Evolutionary conservation across 2,329 filamentous ascomycete species (phyloP).

Genomic region (Diaporthe citrichinensis): DNA sequence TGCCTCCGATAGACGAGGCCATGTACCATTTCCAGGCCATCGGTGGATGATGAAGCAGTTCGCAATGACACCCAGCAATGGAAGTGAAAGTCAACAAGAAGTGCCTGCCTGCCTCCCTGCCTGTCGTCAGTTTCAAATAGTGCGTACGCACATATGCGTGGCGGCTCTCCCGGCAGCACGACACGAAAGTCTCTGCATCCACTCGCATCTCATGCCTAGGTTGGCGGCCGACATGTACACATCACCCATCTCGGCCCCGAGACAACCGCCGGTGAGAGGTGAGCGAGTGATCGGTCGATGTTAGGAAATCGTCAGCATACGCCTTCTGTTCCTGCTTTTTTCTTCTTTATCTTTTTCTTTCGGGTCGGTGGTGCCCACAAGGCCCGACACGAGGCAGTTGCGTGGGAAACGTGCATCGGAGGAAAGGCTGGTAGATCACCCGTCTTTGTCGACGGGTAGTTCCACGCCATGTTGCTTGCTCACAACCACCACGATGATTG

Average conservation of each 20-base stretch:
- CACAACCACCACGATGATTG: not conserved
- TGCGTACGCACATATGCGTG: not conserved
- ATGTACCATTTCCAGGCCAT: not conserved
- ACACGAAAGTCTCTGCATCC: not conserved
- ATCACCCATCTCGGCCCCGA: not conserved
- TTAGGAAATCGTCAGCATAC: not conserved
- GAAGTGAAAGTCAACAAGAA: not conserved
- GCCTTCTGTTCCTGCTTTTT: not conserved
- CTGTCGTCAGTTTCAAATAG: not conserved
- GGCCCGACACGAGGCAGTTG: constrained; percentile 24
- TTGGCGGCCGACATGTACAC: not conserved
- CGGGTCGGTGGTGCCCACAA: not conserved
- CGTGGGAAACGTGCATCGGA: constrained; percentile 13
- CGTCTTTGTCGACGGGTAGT: not conserved
- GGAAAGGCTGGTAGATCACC: constrained; percentile 9
- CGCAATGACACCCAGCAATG: too few species aligned
- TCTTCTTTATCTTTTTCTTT: not conserved
- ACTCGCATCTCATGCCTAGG: not conserved
- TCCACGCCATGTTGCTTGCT: not conserved
- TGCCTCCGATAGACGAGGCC: constrained; percentile 1
- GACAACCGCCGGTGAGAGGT: not conserved
- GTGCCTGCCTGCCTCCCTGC: not conserved
- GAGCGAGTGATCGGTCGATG: not conserved
- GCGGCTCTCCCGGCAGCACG: not conserved
- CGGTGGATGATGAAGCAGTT: not conserved